phyloP scores from a whole-genome alignment of 139 green algal genomes.

The Coccomyxa sp. region DNA sequence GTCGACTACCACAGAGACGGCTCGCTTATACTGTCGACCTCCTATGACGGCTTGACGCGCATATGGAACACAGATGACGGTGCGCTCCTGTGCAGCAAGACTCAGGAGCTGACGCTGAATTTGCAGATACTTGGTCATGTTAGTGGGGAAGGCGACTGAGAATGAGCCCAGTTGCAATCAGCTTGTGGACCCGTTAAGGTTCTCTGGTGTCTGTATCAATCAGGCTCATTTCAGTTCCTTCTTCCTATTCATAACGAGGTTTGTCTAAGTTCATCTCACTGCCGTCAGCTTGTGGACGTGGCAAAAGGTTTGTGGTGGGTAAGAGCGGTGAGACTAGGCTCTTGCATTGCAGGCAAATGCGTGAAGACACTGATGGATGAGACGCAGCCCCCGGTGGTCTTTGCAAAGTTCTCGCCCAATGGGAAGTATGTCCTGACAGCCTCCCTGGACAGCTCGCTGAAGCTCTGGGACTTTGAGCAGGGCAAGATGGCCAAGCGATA shows the following conservation, averaged over 20 bases:
- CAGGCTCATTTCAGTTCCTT: too few species aligned
- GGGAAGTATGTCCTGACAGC: constrained; percentile 60
- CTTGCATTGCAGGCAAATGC: constrained; percentile 76
- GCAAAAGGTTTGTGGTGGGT: too few species aligned
- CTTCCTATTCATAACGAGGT: too few species aligned
- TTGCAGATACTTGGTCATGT: too few species aligned
- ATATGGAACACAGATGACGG: constrained; percentile 36
- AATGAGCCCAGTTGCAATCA: too few species aligned
- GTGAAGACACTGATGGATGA: constrained; percentile 75
- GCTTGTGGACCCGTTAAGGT: too few species aligned
- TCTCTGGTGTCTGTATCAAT: too few species aligned
- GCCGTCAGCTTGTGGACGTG: too few species aligned
- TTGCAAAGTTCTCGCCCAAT: constrained; percentile 83
- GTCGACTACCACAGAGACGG: constrained; percentile 77
- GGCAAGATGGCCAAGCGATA: constrained; percentile 41
- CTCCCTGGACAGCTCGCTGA: constrained; percentile 53
- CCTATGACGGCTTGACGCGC: constrained; percentile 75
- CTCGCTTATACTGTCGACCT: constrained; percentile 64
- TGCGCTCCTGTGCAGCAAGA: not conserved
- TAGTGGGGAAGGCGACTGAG: too few species aligned
- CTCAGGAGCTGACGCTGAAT: too few species aligned
- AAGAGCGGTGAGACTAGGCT: too few species aligned
- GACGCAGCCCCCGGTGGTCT: constrained; percentile 65
- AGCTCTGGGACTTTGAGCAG: constrained; percentile 71
- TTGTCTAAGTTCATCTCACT: too few species aligned